These are phyloP conservation scores for Termitomyces sp. DNA, from an alignment of 768 basidiomycete genomes.

Conservation along the genomic window DNA sequence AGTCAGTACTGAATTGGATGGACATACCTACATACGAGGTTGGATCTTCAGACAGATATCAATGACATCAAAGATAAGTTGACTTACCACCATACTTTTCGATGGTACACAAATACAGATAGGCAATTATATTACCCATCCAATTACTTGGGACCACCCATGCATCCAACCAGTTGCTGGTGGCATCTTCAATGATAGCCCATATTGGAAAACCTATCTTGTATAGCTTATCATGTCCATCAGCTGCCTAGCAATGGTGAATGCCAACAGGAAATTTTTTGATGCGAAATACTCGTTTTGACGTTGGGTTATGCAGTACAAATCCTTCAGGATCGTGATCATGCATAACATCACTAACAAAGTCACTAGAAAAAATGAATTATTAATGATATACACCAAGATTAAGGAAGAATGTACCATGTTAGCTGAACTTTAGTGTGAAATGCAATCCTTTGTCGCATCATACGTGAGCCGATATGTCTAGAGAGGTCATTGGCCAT, in stretches of 20 bases:
- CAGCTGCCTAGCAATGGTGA: neutral
- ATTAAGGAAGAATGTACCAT: neutral
- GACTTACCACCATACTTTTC: slow-evolving; percentile 25
- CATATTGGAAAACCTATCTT: slow-evolving; percentile 37
- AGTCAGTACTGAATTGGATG: slow-evolving; percentile 25
- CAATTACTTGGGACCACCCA: slow-evolving; percentile 12
- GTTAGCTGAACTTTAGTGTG: neutral
- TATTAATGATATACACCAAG: neutral
- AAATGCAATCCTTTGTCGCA: neutral
- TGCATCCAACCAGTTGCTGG: slow-evolving; percentile 2
- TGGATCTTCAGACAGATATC: neutral
- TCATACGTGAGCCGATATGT: neutral
- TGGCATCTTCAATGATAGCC: slow-evolving; percentile 11
- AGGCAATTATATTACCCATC: slow-evolving; percentile 1
- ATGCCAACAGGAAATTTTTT: neutral
- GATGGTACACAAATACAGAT: slow-evolving; percentile 25
- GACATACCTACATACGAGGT: neutral
- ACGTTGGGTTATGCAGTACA: no score
- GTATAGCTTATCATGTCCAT: slow-evolving; percentile 36
- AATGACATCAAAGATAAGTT: neutral
- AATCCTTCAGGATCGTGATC: neutral
- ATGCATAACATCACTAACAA: neutral
- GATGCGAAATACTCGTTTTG: neutral
- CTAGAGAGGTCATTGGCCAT: neutral
- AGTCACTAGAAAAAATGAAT: neutral